Conservation (phyloP, 257 asterid species). For the Solanum tarapatanum region DNA sequence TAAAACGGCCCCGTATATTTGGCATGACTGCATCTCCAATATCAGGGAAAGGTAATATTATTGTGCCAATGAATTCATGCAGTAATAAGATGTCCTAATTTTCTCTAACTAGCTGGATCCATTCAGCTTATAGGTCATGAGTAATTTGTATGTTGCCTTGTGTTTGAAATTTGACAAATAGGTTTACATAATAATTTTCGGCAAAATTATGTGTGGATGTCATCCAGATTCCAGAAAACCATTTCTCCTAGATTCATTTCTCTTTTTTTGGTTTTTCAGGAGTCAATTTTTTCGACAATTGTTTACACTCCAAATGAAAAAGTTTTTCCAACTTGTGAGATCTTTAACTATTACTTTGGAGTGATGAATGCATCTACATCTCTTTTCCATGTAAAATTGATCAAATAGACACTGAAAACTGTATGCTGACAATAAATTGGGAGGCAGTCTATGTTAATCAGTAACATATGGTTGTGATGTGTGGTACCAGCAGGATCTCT, state of each 20-base stretch:
- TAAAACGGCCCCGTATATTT: slow-evolving; percentile 83
- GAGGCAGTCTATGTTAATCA: not conserved
- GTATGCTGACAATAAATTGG: not conserved
- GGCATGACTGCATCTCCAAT: slow-evolving; percentile 99
- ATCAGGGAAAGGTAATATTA: slow-evolving; percentile 73
- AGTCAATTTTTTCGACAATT: not conserved
- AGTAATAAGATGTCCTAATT: not conserved
- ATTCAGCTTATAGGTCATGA: not conserved
- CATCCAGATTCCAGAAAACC: not conserved
- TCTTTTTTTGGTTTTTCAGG: not conserved
- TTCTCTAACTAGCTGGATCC: not conserved
- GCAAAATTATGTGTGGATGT: not conserved
- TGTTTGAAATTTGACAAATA: not conserved
- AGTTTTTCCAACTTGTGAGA: not conserved
- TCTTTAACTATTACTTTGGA: not conserved
- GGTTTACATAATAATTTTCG: not conserved
- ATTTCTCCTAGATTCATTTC: not conserved
- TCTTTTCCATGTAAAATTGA: not conserved
- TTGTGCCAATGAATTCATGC: not conserved
- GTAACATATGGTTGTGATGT: not conserved
- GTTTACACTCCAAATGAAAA: not conserved
- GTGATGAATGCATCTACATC: not conserved
- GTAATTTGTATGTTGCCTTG: not conserved
- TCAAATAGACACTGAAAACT: not conserved
- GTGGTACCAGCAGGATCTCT: not conserved